These are phyloP conservation scores for Elongisporangium anandrum DNA, from an alignment of 352 stramenopile species.

Conservation along the genomic window DNA sequence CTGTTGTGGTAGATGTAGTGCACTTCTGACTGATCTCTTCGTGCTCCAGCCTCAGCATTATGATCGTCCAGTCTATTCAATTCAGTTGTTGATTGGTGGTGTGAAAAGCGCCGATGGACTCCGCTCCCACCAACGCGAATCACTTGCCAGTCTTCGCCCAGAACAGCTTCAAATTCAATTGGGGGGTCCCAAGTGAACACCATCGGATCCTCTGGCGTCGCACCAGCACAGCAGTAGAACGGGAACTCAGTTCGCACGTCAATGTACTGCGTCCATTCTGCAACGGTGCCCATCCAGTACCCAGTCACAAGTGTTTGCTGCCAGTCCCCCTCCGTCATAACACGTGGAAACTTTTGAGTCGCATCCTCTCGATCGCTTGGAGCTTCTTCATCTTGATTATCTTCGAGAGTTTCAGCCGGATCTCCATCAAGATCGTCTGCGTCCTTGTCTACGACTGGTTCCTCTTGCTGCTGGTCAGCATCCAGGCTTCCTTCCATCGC, in stretches of 20 bases:
- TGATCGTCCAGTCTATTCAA: constrained; percentile 2
- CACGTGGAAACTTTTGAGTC: constrained; percentile 6
- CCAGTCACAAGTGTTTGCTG: constrained; percentile 21
- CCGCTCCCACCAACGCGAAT: constrained; percentile 25
- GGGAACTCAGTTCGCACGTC: constrained; percentile 42
- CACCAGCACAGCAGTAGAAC: constrained; percentile 33
- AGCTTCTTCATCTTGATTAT: constrained; percentile 7
- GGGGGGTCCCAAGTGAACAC: constrained; percentile 55
- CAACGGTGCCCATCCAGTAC: constrained; percentile 52
- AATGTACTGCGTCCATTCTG: constrained; percentile 77
- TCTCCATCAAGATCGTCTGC: constrained; percentile 6
- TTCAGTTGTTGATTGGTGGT: constrained; percentile 1
- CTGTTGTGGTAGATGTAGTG: constrained; percentile 71
- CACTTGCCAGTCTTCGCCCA: constrained; percentile 58
- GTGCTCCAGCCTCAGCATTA: background rate
- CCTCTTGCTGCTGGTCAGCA: constrained; percentile 6
- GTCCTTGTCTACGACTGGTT: constrained; percentile 3
- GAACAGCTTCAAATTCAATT: constrained; percentile 62
- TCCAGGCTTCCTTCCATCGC: constrained; percentile 1
- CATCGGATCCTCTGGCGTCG: constrained; percentile 3
- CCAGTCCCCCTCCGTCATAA: constrained; percentile 40
- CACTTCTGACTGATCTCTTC: constrained; percentile 4
- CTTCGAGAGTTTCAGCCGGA: constrained; percentile 11
- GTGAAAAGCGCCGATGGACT: constrained; percentile 6
- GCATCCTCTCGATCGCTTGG: background rate